Conservation (phyloP, 208 protist species). For the Trypanosoma lewisi region DNA sequence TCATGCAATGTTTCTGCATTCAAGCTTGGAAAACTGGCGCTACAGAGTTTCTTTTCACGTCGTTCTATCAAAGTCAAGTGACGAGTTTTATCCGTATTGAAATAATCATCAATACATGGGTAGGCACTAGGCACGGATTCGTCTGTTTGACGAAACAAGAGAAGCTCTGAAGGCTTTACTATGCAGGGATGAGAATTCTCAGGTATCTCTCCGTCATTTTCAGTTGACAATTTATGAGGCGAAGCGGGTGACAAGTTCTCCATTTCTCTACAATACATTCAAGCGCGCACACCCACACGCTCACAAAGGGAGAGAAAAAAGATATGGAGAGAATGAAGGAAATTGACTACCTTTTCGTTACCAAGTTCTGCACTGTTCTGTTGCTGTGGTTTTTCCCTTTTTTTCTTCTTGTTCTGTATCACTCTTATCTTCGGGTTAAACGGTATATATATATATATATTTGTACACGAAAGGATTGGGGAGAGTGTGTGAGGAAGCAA, state of each 20-base stretch:
- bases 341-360: no score
- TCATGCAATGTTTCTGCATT: conserved; percentile 71
- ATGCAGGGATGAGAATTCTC: background rate
- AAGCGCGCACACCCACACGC: conserved; percentile 3
- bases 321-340: no score
- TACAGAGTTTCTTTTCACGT: conserved; percentile 49
- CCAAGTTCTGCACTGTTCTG: no score
- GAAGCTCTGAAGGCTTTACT: background rate
- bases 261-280: conserved; percentile 26
- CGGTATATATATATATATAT: no score
- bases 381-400: no score
- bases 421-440: no score
- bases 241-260: conserved; percentile 2
- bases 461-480: no score
- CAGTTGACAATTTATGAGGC: background rate
- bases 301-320: conserved; percentile 22
- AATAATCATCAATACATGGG: background rate
- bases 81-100: conserved; percentile 3
- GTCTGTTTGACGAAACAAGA: conserved; percentile 1
- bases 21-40: conserved; percentile 45
- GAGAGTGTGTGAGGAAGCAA: no score
- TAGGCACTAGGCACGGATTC: background rate
- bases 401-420: no score
- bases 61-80: conserved; percentile 75
- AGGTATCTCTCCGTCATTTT: background rate